Conservation (phyloP, 805 yeast genomes). For the Yamadazyma paraphyllophila region DNA sequence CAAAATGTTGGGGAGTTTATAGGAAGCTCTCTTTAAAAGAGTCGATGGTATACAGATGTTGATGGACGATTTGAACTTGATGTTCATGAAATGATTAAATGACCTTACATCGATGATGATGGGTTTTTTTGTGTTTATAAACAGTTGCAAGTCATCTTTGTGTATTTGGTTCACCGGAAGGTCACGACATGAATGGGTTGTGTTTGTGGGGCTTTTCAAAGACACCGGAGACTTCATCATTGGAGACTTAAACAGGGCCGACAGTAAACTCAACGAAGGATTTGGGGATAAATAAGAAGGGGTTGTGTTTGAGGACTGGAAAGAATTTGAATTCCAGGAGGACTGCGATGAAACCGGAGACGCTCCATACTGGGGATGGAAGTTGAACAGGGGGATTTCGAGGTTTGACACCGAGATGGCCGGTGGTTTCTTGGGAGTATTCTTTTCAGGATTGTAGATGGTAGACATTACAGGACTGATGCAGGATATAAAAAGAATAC, state of each 20-base stretch:
- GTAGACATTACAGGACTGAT: not conserved
- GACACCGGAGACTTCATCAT: conserved; percentile 8
- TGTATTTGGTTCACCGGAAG: conserved; percentile 1
- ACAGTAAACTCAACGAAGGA: not conserved
- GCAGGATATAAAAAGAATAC: no score
- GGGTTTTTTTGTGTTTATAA: not conserved
- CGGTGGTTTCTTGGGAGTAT: not conserved
- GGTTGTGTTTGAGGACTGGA: not conserved
- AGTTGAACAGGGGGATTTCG: not conserved
- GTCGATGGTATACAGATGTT: conserved; percentile 47
- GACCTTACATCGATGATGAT: conserved; percentile 40
- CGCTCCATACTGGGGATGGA: not conserved
- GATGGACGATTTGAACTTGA: conserved; percentile 30
- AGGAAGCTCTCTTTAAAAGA: conserved; percentile 37
- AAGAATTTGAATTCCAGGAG: conserved; percentile 3
- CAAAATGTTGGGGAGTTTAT: conserved; percentile 30
- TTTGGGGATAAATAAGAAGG: conserved; percentile 5
- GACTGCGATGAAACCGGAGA: not conserved
- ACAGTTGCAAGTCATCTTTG: not conserved
- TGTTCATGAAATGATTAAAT: conserved; percentile 31
- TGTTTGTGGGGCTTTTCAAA: conserved; percentile 1
- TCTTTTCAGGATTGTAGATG: not conserved
- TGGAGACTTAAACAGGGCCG: conserved; percentile 5
- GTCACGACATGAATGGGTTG: not conserved
- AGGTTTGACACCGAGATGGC: conserved; percentile 1